phyloP scores from a whole-genome alignment of 345 rosid genomes.

The Citropsis articulata region DNA sequence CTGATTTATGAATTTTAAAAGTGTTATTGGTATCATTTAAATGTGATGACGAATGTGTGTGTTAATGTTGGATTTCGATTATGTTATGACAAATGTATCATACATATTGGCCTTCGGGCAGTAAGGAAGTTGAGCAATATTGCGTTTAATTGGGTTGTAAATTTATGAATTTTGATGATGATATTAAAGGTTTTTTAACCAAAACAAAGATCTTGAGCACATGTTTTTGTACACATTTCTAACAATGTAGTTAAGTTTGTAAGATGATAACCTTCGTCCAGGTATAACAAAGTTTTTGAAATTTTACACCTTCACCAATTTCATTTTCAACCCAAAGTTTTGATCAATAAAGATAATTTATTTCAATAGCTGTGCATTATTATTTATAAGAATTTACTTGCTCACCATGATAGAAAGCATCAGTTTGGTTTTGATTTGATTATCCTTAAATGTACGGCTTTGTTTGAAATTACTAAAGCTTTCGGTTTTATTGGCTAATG shows the following conservation, averaged over 20 bases:
- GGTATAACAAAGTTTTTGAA: background rate
- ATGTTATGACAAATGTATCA: background rate
- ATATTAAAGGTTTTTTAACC: background rate
- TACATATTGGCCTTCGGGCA: background rate
- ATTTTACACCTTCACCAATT: background rate
- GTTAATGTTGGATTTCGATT: background rate
- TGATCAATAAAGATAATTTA: background rate
- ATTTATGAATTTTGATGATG: background rate
- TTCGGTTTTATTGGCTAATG: slow-evolving; percentile 19
- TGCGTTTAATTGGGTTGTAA: background rate
- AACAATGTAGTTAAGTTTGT: background rate
- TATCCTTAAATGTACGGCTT: slow-evolving; percentile 2
- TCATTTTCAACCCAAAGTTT: background rate
- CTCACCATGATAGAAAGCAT: background rate
- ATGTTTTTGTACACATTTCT: background rate
- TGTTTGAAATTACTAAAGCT: background rate
- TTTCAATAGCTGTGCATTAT: background rate
- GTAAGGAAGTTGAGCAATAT: background rate
- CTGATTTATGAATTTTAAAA: slow-evolving; percentile 1
- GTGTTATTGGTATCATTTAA: background rate
- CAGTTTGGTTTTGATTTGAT: background rate
- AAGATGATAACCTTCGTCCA: background rate
- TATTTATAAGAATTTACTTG: background rate
- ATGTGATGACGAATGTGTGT: background rate
- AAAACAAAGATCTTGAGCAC: background rate